Evolutionary conservation across 768 basidiomycete genomes (phyloP), one percentile per base, ranked within the genome.

Genomic region (Russula brevipes): DNA sequence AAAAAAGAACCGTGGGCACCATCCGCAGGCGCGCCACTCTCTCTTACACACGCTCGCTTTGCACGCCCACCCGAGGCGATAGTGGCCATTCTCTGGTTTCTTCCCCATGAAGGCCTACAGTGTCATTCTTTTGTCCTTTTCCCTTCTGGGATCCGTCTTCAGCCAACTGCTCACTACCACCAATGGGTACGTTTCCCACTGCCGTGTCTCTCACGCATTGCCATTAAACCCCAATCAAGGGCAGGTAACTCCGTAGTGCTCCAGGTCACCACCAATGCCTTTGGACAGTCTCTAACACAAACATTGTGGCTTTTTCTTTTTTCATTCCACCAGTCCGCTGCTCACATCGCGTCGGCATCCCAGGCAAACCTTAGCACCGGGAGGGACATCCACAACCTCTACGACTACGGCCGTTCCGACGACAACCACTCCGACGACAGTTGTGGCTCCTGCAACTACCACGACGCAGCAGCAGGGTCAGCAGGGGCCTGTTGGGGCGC

Each of bases 401-500:
- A 52, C 74, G 17, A 57, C 74, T 9, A 7, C 69, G 31, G 67
- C 74, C 16, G 65, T 73, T 2, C 64, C 74, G 0, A 41, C 70
- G 16, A 41, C 70, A 9, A 19, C 70, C 24, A 24, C 24, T n/a
- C 35, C 70, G 2, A 57, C 71, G 1, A 69, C 71, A 5, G 60
- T 64, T 6, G 31, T 60, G 6, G 11, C 57, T 10, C 17, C 65
- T 2, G 61, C 66, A 0, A 35, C 71, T 3, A 49, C 70, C 3
- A 36, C 24, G 24, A 24, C 24, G 24, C 24, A 24, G 24, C 24
- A 24, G 24, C 24, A 67, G 14, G 57, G 39, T 16, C 68, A 69
- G 2, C 75, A 78, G 66, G 84, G 84, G 0, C 84, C 85, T 3
- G 86, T 88, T 0, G 87, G 80, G 7, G 79, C 81, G 66, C 84